phyloP scores from a whole-genome alignment of 306 rosid genomes.

The Phaseolus lunatus region DNA sequence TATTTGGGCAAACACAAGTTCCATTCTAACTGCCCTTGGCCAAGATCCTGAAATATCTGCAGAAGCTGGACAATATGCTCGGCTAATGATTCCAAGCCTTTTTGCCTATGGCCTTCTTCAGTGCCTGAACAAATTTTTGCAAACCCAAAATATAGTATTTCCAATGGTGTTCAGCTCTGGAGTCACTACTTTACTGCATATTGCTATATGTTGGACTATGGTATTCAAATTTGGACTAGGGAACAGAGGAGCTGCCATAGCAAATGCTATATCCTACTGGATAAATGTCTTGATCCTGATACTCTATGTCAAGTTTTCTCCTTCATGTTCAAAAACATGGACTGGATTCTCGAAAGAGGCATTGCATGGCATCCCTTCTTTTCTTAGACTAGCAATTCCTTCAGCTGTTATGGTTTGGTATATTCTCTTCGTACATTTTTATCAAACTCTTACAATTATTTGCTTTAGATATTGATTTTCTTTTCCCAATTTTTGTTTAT shows the following conservation, averaged over 20 bases:
- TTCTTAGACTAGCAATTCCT: constrained; percentile 73
- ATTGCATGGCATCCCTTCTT: constrained; percentile 50
- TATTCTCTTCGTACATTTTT: constrained; percentile 22
- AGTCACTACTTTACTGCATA: constrained; percentile 57
- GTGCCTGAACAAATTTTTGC: constrained; percentile 66
- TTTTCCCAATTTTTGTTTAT: neutral
- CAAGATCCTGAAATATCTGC: constrained; percentile 68
- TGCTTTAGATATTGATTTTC: neutral
- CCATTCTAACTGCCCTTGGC: constrained; percentile 54
- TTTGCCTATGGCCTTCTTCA: constrained; percentile 68
- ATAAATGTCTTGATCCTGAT: constrained; percentile 57
- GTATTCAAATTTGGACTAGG: constrained; percentile 70
- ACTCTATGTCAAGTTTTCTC: constrained; percentile 65
- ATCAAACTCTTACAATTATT: neutral
- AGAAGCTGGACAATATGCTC: constrained; percentile 71
- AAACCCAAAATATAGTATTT: constrained; percentile 67
- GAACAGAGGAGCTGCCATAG: constrained; percentile 66
- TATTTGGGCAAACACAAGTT: constrained; percentile 63
- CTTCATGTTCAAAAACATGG: constrained; percentile 68
- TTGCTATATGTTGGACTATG: constrained; percentile 61
- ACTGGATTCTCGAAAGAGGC: constrained; percentile 66
- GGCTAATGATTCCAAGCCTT: constrained; percentile 63
- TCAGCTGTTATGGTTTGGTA: constrained; percentile 85
- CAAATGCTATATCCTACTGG: constrained; percentile 72
- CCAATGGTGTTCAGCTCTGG: constrained; percentile 71